phyloP scores from a whole-genome alignment of 148 eudicot genomes.

The Oxyria digyna region DNA sequence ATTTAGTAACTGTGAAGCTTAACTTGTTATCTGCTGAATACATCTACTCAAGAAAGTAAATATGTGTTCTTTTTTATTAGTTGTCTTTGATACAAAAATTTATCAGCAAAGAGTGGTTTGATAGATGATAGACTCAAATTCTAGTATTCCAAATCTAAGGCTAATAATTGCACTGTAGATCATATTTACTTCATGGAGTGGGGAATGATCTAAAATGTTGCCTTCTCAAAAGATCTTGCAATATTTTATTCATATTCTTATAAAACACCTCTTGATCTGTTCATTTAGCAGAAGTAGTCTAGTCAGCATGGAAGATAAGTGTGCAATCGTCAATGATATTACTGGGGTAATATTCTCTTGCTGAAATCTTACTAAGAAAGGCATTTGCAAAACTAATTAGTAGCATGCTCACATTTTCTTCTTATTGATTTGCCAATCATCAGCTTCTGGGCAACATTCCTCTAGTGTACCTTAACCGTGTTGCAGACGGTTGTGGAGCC shows the following conservation, averaged over 20 bases:
- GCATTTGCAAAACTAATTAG: neutral
- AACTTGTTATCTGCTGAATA: neutral
- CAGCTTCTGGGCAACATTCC: conserved; percentile 68
- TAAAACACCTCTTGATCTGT: neutral
- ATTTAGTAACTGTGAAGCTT: neutral
- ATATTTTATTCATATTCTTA: neutral
- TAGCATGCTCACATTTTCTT: neutral
- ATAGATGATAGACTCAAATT: neutral
- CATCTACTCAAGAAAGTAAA: neutral
- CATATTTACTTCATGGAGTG: too few species aligned
- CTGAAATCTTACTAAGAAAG: neutral
- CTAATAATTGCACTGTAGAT: too few species aligned
- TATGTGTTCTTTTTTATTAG: neutral
- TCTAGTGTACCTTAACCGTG: conserved; percentile 63
- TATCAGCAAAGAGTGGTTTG: neutral
- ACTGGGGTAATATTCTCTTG: conserved; percentile 17
- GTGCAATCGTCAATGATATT: conserved; percentile 24
- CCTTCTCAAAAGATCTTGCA: neutral
- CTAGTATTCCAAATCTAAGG: too few species aligned
- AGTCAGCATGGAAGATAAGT: conserved; percentile 19
- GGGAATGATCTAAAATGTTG: neutral
- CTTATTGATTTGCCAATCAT: neutral
- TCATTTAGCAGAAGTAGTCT: neutral
- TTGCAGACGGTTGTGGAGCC: conserved; percentile 69
- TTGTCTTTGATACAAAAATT: neutral